Base-by-base conservation (phyloP, 1,284 basidiomycete genomes). In the Ganoderma multipileum region DNA sequence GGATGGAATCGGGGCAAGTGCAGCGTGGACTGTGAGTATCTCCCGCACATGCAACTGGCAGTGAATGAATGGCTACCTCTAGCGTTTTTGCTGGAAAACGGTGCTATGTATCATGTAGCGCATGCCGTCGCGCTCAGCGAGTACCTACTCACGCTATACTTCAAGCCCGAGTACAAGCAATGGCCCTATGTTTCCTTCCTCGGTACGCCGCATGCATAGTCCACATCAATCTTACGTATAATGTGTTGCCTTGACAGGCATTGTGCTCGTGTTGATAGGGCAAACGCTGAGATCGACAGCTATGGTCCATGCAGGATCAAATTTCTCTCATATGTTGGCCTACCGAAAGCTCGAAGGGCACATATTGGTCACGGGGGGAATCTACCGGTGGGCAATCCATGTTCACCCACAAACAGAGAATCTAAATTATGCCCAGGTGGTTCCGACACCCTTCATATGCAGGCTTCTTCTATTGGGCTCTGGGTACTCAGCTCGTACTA, bases 391-490 rank as follows among this genome's bases (percentile, higher is more conserved):
- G 78, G 90, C 44, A n/a, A 6, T 26, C n/a, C 16, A 41, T 14
- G 38, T 41, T 60, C 39, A 26, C 14, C 23, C 7, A 20, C 23
- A 26, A 16, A 18, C 3, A 12, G 36, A 18, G 39, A n/a, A 11
- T 26, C n/a, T 41, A 18, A 60, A 26, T 38, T 39, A 60, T 16
- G 42, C 14, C 12, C 73, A 96, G 95, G 30, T 95, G 90, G 87
- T 93, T 91, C 68, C 90, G 98, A 5, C 98, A 99, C 79, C 98
- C 98, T 11, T 98, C 96, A 0, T 99, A 99, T 76, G 89, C 95
- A 0, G 98, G 97, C 3, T 99, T 99, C 84, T 98, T 94, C 81
- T 99, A 97, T 80, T 99, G 97, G 97, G 97, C 96, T 0, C 76
- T 99, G 39, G 95, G 95, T 1, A 98, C 97, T 0, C 97, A 99